phyloP scores from a whole-genome alignment of 495 filamentous ascomycete genomes.

The Penicillium arizonense region DNA sequence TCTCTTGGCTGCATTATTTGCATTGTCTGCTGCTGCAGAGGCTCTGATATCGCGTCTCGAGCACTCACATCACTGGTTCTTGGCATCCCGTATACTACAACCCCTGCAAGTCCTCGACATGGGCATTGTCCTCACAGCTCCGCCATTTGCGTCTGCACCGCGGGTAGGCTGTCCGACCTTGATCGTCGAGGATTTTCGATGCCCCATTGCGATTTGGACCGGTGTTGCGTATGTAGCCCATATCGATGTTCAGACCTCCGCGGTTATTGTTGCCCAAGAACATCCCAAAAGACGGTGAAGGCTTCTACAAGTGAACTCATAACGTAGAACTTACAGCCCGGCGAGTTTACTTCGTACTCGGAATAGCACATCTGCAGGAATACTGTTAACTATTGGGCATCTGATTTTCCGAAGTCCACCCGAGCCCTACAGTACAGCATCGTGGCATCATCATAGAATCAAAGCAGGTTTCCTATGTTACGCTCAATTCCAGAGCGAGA shows the following conservation, averaged over 20 bases:
- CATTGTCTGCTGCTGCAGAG: slow-evolving; percentile 3
- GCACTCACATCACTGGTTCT: slow-evolving; percentile 1
- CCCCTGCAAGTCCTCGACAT: slow-evolving; percentile 3
- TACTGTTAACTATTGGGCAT: neutral
- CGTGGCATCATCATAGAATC: neutral
- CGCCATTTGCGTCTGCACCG: slow-evolving; percentile 25
- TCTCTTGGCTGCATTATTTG: slow-evolving; percentile 23
- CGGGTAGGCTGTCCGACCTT: slow-evolving; percentile 18
- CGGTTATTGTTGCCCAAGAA: slow-evolving; percentile 14
- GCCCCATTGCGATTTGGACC: slow-evolving; percentile 19
- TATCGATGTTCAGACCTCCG: slow-evolving; percentile 26
- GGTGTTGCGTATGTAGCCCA: slow-evolving; percentile 23
- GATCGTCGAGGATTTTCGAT: slow-evolving; percentile 7
- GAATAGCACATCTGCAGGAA: neutral
- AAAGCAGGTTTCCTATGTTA: neutral
- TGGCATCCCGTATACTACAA: slow-evolving; percentile 7
- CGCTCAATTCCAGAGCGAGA: neutral
- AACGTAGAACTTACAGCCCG: neutral
- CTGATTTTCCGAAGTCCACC: neutral
- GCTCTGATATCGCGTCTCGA: neutral
- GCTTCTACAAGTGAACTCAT: slow-evolving; percentile 9
- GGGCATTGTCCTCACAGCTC: slow-evolving; percentile 5
- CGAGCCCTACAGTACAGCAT: neutral
- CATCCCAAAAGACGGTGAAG: slow-evolving; percentile 31
- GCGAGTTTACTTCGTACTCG: neutral